Evolutionary conservation across 257 asterid species (phyloP), one percentile per base, ranked within the genome.

Genomic region (Craterostigma plantagineum): DNA sequence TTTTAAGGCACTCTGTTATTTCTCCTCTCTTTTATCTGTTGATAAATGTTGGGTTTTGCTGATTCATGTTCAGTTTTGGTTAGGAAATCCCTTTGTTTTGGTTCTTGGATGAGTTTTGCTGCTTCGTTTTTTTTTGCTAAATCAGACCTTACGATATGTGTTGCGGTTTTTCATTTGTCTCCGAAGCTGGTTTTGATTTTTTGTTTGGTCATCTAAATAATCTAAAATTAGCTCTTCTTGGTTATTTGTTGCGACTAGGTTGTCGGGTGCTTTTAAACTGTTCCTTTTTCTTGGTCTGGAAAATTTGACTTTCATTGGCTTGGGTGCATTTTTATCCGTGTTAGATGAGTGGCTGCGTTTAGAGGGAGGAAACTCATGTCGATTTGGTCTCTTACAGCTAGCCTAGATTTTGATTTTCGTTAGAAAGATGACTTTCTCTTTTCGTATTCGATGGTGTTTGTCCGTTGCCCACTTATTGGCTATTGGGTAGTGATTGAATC

Each of bases 1-100:
- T 63, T 70, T 58, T 46, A 56, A 53, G 68, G 65, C 63, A 55
- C 51, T 33, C 42, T 59, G n/a, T n/a, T n/a, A n/a, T n/a, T n/a
- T n/a, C n/a, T n/a, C n/a, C n/a, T n/a, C n/a, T n/a, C n/a, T n/a
- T n/a, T n/a, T n/a, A n/a, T n/a, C n/a, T n/a, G n/a, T n/a, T n/a
- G n/a, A n/a, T 55, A 23, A 23, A 2, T 23, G 30, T 6, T 23
- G 30, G 30, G 30, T 23, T n/a, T 23, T 23, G 30, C 30, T 23
- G 30, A 23, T 23, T 23, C 30, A 6, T 23, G 30, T 23, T 23
- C 30, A 23, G 30, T 23, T 6, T 2, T 2, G 30, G 4, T 23
- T 23, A 2, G 30, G 6, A 23, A 6, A 6, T 23, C 6, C 30
- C 6, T 23, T 23, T 23, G 30, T 6, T 2, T 6, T 23, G 6